Base-by-base conservation (phyloP, 2,329 filamentous ascomycete species). In the Rhynchosporium secalis region DNA sequence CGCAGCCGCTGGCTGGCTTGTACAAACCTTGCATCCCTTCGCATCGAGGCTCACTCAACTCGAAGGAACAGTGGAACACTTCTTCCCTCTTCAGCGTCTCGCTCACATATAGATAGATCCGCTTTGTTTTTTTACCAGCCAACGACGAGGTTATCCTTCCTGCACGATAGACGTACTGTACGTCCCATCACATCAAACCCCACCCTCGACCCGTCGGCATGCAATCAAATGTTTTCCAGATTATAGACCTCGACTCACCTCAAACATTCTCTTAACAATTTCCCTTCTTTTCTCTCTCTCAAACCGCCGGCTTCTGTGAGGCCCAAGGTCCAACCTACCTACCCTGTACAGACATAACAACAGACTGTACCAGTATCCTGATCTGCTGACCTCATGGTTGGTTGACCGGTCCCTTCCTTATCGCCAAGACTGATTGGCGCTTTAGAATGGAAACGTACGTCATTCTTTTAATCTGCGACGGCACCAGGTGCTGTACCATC, bases 41-140 rank as follows among this genome's bases (percentile, higher is more conserved):
- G 52, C 52, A 56, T 56, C 52, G 52, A 56, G 52, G 52, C 52
- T 56, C 40, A 56, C 52, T 56, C 40, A 56, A 56, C 20, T 20
- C 20, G 20, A 20, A 20, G 20, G 43, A 56, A 38, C 52, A 43
- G 36, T 43, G 52, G 26, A 31, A 56, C 52, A 20, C 1, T 20
- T 20, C 20, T 38, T 41, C 33, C 33, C 9, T 41, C 10, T 56
- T 12, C 52, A 43, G 52, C 52, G 52, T 43, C 52, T 56, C 52
- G 52, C 52, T 28, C 52, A 41, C 45, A 43, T 43, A 56, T 56
- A 56, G 20, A 20, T 20, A 56, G 20, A 20, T 20, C 20, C 20
- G 20, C 20, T 20, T 20, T 20, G 1, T 1, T 20, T 20, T 20
- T 20, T 20, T 1, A 20, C 20, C 20, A 20, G 20, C 20, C 20